Evolutionary conservation across 2,329 filamentous ascomycete species (phyloP).

Genomic region (Colletotrichum salicis): DNA sequence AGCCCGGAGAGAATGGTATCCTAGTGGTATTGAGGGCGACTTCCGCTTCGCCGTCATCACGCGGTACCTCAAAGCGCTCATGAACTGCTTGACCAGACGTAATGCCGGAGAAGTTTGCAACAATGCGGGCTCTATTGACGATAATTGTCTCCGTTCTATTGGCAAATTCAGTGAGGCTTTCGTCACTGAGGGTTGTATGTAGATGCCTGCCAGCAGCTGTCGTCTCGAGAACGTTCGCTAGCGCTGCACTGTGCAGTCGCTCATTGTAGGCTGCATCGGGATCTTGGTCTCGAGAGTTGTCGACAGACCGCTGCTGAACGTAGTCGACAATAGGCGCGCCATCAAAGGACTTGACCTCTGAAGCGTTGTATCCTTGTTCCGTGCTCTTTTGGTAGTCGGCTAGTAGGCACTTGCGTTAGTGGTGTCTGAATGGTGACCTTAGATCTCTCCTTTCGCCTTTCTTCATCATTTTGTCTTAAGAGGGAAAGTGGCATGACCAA

Average conservation of each 20-base stretch:
- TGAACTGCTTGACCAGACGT: constrained; percentile 26
- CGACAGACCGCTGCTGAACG: constrained; percentile 32
- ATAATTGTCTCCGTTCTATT: constrained; percentile 25
- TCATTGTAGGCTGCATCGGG: constrained; percentile 37
- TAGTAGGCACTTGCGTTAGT: neutral
- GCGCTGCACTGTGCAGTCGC: constrained; percentile 25
- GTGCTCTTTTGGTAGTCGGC: constrained; percentile 31
- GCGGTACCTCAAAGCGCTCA: constrained; percentile 26
- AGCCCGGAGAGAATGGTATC: neutral
- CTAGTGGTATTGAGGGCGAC: neutral
- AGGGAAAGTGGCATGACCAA: too few species aligned
- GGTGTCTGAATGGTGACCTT: neutral
- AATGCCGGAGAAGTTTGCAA: constrained; percentile 28
- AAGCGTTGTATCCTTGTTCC: constrained; percentile 14
- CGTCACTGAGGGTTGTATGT: constrained; percentile 25
- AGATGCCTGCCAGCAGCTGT: neutral
- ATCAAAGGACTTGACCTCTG: constrained; percentile 23
- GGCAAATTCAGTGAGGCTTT: constrained; percentile 32
- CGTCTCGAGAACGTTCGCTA: constrained; percentile 11
- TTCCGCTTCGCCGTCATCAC: neutral
- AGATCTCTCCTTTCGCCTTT: too few species aligned
- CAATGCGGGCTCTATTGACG: constrained; percentile 25
- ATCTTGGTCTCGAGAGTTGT: constrained; percentile 35
- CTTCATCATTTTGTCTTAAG: too few species aligned
- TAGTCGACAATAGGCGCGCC: constrained; percentile 12